phyloP scores from a whole-genome alignment of 257 asterid species.

The Nicotiana tomentosiformis region DNA sequence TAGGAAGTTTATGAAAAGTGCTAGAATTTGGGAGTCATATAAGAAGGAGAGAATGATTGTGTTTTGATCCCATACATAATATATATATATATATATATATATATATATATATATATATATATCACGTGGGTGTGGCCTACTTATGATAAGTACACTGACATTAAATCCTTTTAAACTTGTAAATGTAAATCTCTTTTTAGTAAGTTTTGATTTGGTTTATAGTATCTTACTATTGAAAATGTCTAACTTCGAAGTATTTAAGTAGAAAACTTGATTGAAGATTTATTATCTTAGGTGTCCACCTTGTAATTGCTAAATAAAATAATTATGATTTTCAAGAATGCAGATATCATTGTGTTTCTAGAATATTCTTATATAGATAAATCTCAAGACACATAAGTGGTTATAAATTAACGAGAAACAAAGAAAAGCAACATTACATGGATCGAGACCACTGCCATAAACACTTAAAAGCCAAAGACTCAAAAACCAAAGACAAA shows the following conservation, averaged over 20 bases:
- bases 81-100: background rate
- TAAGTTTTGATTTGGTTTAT: background rate
- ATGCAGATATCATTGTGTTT: background rate
- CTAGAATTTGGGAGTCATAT: background rate
- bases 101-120: too few relatives aligned
- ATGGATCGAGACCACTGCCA: background rate
- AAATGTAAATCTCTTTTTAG: too few relatives aligned
- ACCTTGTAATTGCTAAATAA: background rate
- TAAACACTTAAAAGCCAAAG: background rate
- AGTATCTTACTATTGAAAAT: background rate
- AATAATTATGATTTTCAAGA: background rate
- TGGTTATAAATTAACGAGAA: background rate
- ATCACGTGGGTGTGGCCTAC: conserved; percentile 51
- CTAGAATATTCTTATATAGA: background rate
- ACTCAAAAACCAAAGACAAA: background rate
- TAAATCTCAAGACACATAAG: background rate
- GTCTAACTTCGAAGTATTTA: background rate
- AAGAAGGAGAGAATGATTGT: conserved; percentile 5
- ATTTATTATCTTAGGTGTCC: background rate
- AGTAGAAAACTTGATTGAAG: background rate
- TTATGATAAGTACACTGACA: conserved; percentile 9
- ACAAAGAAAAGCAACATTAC: background rate
- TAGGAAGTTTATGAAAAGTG: background rate
- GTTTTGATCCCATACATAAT: conserved; percentile 2
- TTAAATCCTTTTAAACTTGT: too few relatives aligned